Evolutionary conservation across 768 basidiomycete species (phyloP).

Genomic region (Rhizopogon vulgaris): DNA sequence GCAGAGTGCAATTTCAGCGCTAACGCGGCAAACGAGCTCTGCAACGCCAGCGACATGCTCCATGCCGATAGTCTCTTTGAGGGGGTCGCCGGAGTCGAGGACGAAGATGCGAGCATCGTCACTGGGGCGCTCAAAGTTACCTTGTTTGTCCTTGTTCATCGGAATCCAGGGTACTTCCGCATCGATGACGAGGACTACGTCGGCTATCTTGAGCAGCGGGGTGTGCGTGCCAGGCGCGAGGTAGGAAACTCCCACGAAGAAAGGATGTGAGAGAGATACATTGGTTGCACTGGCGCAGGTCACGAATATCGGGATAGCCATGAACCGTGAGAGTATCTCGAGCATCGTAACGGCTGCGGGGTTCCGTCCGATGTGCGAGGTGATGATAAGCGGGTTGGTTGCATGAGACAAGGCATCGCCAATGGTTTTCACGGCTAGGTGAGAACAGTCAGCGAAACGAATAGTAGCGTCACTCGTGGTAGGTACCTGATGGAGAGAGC

Average conservation of each 20-base stretch:
- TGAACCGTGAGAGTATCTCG: slow-evolving; percentile 38
- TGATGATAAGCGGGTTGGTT: slow-evolving; percentile 54
- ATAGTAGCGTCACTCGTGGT: no score
- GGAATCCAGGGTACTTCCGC: slow-evolving; percentile 64
- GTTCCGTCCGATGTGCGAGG: slow-evolving; percentile 57
- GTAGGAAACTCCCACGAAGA: slow-evolving; percentile 47
- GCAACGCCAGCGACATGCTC: slow-evolving; percentile 43
- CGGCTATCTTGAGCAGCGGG: slow-evolving; percentile 43
- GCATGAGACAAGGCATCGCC: slow-evolving; percentile 44
- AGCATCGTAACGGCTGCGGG: slow-evolving; percentile 40
- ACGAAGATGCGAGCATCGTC: slow-evolving; percentile 47
- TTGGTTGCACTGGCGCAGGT: slow-evolving; percentile 46
- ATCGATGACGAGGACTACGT: slow-evolving; percentile 62
- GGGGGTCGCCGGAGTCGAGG: slow-evolving; percentile 56
- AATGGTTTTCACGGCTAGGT: slow-evolving; percentile 32
- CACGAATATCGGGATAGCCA: slow-evolving; percentile 50
- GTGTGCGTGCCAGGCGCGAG: slow-evolving; percentile 40
- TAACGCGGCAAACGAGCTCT: slow-evolving; percentile 53
- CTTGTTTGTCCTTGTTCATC: slow-evolving; percentile 31
- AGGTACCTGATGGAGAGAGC: slow-evolving; percentile 34
- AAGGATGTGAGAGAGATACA: slow-evolving; percentile 52
- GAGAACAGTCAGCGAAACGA: background rate
- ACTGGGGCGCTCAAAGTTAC: slow-evolving; percentile 28
- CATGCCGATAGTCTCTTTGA: slow-evolving; percentile 43
- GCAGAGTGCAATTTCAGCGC: slow-evolving; percentile 43